Evolutionary conservation across 2,329 filamentous ascomycete genomes (phyloP).

Genomic region (Clonostachys rosea): DNA sequence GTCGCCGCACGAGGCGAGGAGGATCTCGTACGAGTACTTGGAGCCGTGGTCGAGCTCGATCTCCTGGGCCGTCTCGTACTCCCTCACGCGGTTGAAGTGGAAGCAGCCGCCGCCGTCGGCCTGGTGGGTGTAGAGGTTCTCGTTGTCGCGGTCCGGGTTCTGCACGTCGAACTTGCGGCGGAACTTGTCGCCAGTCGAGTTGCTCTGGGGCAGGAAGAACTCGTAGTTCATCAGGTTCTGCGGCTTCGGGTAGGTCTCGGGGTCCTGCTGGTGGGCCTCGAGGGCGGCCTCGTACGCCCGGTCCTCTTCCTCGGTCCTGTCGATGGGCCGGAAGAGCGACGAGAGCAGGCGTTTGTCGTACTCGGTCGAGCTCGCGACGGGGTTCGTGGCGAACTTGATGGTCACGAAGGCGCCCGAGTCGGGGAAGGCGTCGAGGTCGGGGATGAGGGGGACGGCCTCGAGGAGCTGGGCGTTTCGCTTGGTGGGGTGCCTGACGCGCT

Average conservation of each 20-base stretch:
- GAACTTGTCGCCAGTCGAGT: constrained; percentile 46
- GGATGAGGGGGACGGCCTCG: constrained; percentile 56
- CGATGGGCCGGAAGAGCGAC: constrained; percentile 57
- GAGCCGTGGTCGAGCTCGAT: constrained; percentile 49
- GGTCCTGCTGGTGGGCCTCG: constrained; percentile 52
- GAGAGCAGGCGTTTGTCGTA: constrained; percentile 60
- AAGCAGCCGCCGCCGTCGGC: constrained; percentile 46
- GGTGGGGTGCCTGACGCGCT: constrained; percentile 50
- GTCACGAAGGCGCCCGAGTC: constrained; percentile 66
- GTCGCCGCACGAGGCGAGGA: constrained; percentile 54
- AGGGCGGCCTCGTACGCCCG: constrained; percentile 42
- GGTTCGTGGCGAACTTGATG: constrained; percentile 64
- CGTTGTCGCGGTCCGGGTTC: constrained; percentile 48
- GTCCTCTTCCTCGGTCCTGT: constrained; percentile 49
- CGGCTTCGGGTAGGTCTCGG: constrained; percentile 48
- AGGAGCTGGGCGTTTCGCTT: constrained; percentile 55
- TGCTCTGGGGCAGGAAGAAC: constrained; percentile 54
- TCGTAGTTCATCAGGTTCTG: constrained; percentile 60
- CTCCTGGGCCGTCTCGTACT: constrained; percentile 60
- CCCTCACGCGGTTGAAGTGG: constrained; percentile 56
- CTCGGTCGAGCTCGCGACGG: constrained; percentile 41
- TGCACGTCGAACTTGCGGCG: constrained; percentile 55
- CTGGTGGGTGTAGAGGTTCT: constrained; percentile 48
- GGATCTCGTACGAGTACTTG: constrained; percentile 61
- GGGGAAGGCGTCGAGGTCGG: constrained; percentile 64